A percentile compares a stretch with the other conserved stretches of the same genome.
These are phyloP conservation scores for Austroboletus novae-zelandiae DNA, from an alignment of 1,284 basidiomycete species.

Conservation along the genomic window DNA sequence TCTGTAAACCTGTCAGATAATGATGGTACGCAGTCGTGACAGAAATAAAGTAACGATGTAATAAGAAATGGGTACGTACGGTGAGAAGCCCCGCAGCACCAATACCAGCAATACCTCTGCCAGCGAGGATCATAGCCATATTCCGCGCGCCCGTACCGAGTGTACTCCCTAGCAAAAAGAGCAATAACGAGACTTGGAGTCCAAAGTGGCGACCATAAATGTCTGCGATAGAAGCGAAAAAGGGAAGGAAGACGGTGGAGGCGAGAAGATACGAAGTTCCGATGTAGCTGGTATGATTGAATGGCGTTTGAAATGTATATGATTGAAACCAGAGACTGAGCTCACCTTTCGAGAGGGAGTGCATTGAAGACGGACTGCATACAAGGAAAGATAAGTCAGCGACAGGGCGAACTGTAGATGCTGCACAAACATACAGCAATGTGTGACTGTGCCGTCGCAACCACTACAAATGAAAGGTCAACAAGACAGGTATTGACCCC, in stretches of 20 bases:
- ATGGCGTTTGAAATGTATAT: neutral
- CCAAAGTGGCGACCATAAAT: conserved; percentile 47
- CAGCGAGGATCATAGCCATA: conserved; percentile 46
- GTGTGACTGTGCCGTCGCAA: conserved; percentile 51
- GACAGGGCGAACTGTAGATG: neutral
- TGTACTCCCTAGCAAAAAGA: conserved; percentile 47
- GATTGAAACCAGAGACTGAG: neutral
- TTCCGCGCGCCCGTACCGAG: conserved; percentile 45
- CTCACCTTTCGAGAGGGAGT: conserved; percentile 44
- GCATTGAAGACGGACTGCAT: conserved; percentile 44
- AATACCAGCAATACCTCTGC: conserved; percentile 47
- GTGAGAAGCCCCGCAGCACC: conserved; percentile 49
- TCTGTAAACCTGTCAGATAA: conserved; percentile 22
- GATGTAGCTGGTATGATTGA: conserved; percentile 37
- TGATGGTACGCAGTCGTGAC: too few species aligned
- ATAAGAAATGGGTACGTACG: conserved; percentile 27
- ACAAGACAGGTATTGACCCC: too few species aligned
- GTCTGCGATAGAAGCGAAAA: conserved; percentile 51
- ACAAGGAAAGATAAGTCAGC: neutral
- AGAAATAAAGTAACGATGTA: neutral
- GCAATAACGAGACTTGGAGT: conserved; percentile 41
- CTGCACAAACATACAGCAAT: conserved; percentile 40
- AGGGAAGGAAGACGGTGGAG: conserved; percentile 50
- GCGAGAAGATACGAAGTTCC: conserved; percentile 50
- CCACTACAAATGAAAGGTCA: conserved; percentile 33